Conservation (phyloP, 2,329 filamentous ascomycete species). For the Leptodontidium sp. region DNA sequence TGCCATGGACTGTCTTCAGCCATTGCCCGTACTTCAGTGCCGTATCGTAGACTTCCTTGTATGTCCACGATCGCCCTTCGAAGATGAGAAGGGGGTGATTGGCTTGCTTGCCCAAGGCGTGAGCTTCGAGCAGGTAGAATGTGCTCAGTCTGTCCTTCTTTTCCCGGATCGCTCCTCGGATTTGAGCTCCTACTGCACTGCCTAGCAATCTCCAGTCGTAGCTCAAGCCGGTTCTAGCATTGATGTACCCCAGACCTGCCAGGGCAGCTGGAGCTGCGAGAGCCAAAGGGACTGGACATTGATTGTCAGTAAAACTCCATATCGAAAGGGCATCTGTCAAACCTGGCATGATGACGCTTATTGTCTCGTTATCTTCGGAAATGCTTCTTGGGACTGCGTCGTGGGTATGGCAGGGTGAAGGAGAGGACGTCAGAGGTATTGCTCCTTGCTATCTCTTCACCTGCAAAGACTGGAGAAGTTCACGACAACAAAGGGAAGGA, state of each 20-base stretch:
- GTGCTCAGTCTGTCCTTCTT: conserved; percentile 69
- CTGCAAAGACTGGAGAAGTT: not conserved
- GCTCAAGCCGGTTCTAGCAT: conserved; percentile 72
- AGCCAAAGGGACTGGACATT: conserved; percentile 55
- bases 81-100: conserved; percentile 70
- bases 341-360: conserved; percentile 39
- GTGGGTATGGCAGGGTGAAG: not conserved
- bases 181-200: conserved; percentile 56
- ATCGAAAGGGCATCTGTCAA: not conserved
- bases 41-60: conserved; percentile 76
- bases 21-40: conserved; percentile 78
- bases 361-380: not conserved
- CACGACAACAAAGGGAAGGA: not conserved
- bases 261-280: conserved; percentile 67
- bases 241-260: conserved; percentile 78
- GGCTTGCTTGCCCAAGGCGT: conserved; percentile 63
- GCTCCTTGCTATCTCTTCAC: not conserved
- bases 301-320: conserved; percentile 18
- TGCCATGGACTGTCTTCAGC: conserved; percentile 69
- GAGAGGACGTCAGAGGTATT: not conserved
- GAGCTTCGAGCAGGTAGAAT: conserved; percentile 78
- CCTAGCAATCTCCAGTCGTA: conserved; percentile 72
- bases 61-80: conserved; percentile 74
- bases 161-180: conserved; percentile 57
- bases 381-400: not conserved